Conservation (phyloP, 331 rosid genomes). For the Malus hybrid region DNA sequence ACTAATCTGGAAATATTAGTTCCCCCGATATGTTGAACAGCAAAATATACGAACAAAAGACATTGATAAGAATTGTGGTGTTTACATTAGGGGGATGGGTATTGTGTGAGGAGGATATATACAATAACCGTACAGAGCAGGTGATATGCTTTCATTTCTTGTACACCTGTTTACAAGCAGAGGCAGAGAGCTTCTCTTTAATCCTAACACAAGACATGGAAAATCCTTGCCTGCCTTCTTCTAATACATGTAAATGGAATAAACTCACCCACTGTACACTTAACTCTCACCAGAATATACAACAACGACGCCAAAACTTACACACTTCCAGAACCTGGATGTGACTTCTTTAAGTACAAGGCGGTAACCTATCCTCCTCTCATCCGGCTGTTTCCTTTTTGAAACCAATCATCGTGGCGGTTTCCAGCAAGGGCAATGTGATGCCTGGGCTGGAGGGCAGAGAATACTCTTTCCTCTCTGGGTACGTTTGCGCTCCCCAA, state of each 20-base stretch:
- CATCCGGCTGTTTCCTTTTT: slow-evolving; percentile 8
- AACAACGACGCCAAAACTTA: slow-evolving; percentile 47
- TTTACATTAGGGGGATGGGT: slow-evolving; percentile 13
- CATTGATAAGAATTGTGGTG: not conserved
- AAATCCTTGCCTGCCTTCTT: slow-evolving; percentile 26
- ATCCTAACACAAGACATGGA: slow-evolving; percentile 12
- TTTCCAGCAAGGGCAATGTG: slow-evolving; percentile 9
- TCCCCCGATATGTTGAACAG: too few species aligned
- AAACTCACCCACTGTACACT: slow-evolving; percentile 75
- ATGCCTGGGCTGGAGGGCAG: not conserved
- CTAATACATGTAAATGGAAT: slow-evolving; percentile 43
- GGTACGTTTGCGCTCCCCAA: slow-evolving; percentile 7
- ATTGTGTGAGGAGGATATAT: slow-evolving; percentile 27
- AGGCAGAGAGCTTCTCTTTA: slow-evolving; percentile 13
- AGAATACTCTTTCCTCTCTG: not conserved
- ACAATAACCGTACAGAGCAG: slow-evolving; percentile 53
- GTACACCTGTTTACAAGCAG: slow-evolving; percentile 31
- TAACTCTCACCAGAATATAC: slow-evolving; percentile 58
- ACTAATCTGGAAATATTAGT: too few species aligned
- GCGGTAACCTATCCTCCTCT: slow-evolving; percentile 23
- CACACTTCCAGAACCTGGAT: slow-evolving; percentile 26
- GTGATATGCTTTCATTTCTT: slow-evolving; percentile 22
- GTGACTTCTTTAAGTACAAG: slow-evolving; percentile 19
- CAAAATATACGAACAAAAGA: too few species aligned
- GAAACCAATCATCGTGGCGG: not conserved